These are phyloP conservation scores for Delphinella strobiligena DNA, from an alignment of 2,329 filamentous ascomycete species.

Conservation along the genomic window DNA sequence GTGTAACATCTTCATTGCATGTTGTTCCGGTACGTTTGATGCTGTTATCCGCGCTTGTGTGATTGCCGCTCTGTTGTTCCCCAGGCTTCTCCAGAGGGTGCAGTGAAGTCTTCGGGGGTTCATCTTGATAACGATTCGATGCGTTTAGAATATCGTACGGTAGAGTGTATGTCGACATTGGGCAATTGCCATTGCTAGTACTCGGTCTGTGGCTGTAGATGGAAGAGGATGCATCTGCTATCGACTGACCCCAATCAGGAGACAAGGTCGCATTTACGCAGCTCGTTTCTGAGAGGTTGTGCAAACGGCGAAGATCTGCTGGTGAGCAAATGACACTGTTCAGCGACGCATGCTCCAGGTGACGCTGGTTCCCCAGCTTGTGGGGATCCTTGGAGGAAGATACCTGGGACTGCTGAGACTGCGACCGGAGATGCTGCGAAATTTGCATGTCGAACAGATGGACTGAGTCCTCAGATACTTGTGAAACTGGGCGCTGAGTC, in stretches of 20 bases:
- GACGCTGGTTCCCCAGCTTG: not conserved
- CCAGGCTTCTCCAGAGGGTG: too few relatives aligned
- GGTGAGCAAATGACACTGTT: constrained; percentile 15
- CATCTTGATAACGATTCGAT: not conserved
- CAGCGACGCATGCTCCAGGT: constrained; percentile 6
- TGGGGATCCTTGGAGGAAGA: not conserved
- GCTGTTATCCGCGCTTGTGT: too few relatives aligned
- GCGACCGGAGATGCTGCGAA: constrained; percentile 31
- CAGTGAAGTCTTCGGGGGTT: not conserved
- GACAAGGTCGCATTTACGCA: constrained; percentile 25
- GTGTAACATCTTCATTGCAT: too few relatives aligned
- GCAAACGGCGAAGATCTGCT: constrained; percentile 8
- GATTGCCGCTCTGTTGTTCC: too few relatives aligned
- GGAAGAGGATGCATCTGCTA: constrained; percentile 22
- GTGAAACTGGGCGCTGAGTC: not conserved
- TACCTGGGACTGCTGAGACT: constrained; percentile 24
- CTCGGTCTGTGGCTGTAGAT: constrained; percentile 24
- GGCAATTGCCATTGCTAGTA: not conserved
- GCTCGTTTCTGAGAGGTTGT: constrained; percentile 14
- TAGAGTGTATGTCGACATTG: not conserved
- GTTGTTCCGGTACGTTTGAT: too few relatives aligned
- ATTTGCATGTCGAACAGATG: constrained; percentile 34
- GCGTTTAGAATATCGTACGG: not conserved
- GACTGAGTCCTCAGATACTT: constrained; percentile 12
- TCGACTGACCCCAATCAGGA: constrained; percentile 25